Evolutionary conservation across 202 grass and related monocot species (phyloP).

Genomic region (Alloteropsis angusta): DNA sequence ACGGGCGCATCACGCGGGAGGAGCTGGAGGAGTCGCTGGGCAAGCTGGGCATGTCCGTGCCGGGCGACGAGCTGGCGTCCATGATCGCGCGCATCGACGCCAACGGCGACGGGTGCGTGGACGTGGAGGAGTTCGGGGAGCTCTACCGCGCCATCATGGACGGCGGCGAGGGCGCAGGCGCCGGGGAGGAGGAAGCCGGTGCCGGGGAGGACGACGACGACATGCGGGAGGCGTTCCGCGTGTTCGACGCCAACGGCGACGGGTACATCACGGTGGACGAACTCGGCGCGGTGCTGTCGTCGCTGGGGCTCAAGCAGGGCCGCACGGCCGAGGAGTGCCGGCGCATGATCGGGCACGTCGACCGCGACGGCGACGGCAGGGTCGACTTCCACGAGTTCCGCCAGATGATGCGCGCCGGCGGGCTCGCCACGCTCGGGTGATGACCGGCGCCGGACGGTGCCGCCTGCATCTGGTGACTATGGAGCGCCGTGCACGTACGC

Average conservation of each 20-base stretch:
- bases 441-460: background rate
- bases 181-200: background rate
- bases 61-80: conserved; percentile 56
- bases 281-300: conserved; percentile 51
- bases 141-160: conserved; percentile 64
- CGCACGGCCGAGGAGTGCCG: conserved; percentile 56
- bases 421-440: conserved; percentile 57
- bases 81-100: conserved; percentile 80
- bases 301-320: conserved; percentile 66
- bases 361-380: conserved; percentile 65
- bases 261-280: conserved; percentile 76
- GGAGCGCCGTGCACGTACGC: background rate
- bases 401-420: conserved; percentile 72
- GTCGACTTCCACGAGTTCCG: conserved; percentile 77
- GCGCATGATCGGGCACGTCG: conserved; percentile 64
- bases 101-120: conserved; percentile 86
- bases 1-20: conserved; percentile 71
- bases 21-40: conserved; percentile 71
- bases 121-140: conserved; percentile 70
- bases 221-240: conserved; percentile 71
- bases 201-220: conserved; percentile 39
- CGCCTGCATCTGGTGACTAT: background rate
- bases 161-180: background rate
- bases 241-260: conserved; percentile 83
- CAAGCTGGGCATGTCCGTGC: conserved; percentile 64